Evolutionary conservation across 2,329 filamentous ascomycete species (phyloP), one percentile per base, ranked within the genome.

Genomic region (Apiospora sp.): DNA sequence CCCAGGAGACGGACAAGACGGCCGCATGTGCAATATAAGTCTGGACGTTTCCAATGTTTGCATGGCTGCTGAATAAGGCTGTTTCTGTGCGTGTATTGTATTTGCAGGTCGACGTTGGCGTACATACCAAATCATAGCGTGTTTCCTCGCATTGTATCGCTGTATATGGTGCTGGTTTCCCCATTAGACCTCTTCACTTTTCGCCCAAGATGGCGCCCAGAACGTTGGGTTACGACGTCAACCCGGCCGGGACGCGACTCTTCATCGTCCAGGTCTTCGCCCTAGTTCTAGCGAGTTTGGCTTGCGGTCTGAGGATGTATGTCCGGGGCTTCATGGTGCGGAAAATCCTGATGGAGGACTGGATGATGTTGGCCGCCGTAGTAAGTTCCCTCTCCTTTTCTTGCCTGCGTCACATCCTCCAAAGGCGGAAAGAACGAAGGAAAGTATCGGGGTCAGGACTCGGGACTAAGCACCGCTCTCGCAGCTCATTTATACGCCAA

Each of bases 271-370:
- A 78, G 70, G 14, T 76, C 12, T 58, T 80, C 1, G 83, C 84
- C 71, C 77, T 85, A 14, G 71, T 77, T 10, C 44, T 82, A 1
- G 77, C 82, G n/a, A 84, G 81, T 72, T 34, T 83, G 24, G 79
- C 83, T 14, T 79, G 85, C 71, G 73, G 82, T 49, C 75, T 87
- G 49, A 83, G 87, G 22, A 82, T 82, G 12, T 87, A 85, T 76
- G 85, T 86, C 67, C 85, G 86, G 72, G 69, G 81, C 0, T 78
- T 82, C 41, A 77, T 88, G 30, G 79, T 86, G 51, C 85, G 83
- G 69, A 83, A 81, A 43, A 77, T 86, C 46, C 81, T 83, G 0
- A 48, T 82, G 4, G 87, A 89, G 68, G 87, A 89, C 80, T 85
- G 82, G 74, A 77, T 87, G 67, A 86, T 87, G 76, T 79, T 87